phyloP scores from a whole-genome alignment of 768 basidiomycete species.

The Lentinula detonsa region DNA sequence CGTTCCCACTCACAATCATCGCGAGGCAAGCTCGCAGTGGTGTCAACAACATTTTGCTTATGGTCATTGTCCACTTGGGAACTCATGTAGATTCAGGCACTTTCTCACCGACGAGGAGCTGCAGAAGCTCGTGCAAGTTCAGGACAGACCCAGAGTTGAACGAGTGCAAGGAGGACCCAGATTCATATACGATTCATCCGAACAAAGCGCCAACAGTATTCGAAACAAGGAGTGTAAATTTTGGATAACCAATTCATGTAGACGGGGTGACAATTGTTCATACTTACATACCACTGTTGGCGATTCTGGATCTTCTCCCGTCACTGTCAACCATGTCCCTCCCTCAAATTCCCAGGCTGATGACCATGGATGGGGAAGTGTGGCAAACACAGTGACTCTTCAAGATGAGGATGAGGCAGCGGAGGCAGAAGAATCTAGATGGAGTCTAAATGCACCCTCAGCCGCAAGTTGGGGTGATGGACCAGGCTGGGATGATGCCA shows the following conservation, averaged over 20 bases:
- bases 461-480: not conserved
- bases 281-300: not conserved
- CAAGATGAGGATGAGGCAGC: constrained; percentile 9
- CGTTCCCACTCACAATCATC: not conserved
- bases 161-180: not conserved
- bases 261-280: not conserved
- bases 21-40: not conserved
- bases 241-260: not conserved
- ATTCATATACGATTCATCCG: not conserved
- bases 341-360: not conserved
- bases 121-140: not conserved
- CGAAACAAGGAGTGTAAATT: not conserved
- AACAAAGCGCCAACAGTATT: not conserved
- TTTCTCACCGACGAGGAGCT: not conserved
- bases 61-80: not conserved
- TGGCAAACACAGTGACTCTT: constrained; percentile 3
- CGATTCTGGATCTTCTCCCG: not conserved
- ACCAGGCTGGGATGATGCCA: not conserved
- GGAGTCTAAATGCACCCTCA: constrained; percentile 2
- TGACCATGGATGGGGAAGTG: not conserved
- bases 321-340: constrained; percentile 14
- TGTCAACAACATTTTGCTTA: constrained; percentile 2
- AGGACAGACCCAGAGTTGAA: not conserved
- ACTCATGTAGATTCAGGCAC: constrained; percentile 6
- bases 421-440: constrained; percentile 13